Base-by-base conservation (phyloP, 257 asterid genomes). In the Cinchona pubescens region DNA sequence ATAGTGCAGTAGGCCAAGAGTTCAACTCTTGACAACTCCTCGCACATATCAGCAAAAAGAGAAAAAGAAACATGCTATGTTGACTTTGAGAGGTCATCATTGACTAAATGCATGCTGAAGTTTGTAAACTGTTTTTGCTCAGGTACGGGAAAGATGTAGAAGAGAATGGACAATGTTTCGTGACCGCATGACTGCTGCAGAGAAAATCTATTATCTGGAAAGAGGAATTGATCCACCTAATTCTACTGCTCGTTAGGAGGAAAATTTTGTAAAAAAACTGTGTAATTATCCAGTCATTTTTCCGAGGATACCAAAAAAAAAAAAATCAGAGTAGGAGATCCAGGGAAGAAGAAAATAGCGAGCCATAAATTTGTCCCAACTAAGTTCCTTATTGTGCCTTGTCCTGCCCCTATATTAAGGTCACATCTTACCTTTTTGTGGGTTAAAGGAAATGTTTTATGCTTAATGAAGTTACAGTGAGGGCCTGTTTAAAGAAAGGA, bases 141-240 rank as follows among this genome's bases (percentile, higher is more conserved):
- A 94, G 98, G 98, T 92, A 45, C 79, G 96, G 65, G 91, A 88
- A 69, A 89, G 98, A 87, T 94, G 98, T 60, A 85, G 85, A 73
- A 85, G 79, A 13, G 98, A 94, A 82, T 94, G 99, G 99, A 45
- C 77, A 4, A 82, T 90, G 88, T 89, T 94, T 83, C 94, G 83
- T 69, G 92, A 90, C 67, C 90, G 98, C 4, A 29, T 94, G 83
- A 68, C 76, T 42, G 92, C 83, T 34, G 97, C 97, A 59, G 97
- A 94, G 81, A 88, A 69, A 77, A 86, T 88, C 60, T 92, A 94
- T 86, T 94, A 71, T 32, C 73, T 77, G 82, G 84, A 85, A 23
- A 80, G 79, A 90, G 96, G 96, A 69, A 88, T 87, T 23, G 82
- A 86, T 30, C 93, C 95, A 29, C 94, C 89, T 13, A 90, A 87